phyloP scores from a whole-genome alignment of 768 basidiomycete genomes.

The Psilocybe subaeruginosa region DNA sequence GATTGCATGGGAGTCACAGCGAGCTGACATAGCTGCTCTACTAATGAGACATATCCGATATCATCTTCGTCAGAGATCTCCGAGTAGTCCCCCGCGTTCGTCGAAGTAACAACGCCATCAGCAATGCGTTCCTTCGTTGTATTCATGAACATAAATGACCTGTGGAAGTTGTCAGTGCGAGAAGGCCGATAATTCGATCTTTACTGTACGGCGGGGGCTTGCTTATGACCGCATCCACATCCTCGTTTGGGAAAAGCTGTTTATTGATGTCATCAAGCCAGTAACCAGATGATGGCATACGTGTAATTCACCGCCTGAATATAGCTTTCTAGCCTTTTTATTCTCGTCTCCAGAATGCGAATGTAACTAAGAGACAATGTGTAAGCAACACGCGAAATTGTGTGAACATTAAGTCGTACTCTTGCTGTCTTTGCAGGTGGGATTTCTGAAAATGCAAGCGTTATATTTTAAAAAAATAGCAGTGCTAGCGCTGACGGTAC shows the following conservation, averaged over 20 bases:
- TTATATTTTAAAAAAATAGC: background rate
- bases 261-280: background rate
- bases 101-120: background rate
- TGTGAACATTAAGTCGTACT: background rate
- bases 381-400: background rate
- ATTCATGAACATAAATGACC: background rate
- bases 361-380: background rate
- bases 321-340: background rate
- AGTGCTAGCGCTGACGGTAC: slow-evolving; percentile 8
- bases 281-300: too few species aligned
- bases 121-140: slow-evolving; percentile 1
- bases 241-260: background rate
- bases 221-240: background rate
- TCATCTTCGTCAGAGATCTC: slow-evolving; percentile 2
- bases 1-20: background rate
- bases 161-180: background rate
- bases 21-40: background rate
- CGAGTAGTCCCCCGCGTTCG: background rate
- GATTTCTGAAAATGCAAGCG: slow-evolving; percentile 5
- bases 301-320: background rate
- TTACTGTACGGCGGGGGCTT: background rate
- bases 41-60: slow-evolving; percentile 1
- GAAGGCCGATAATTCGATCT: background rate
- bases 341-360: background rate
- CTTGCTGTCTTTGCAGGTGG: slow-evolving; percentile 10